Evolutionary conservation across 805 yeast genomes (phyloP), one percentile per base, ranked within the genome.

Genomic region (Priceomyces melissophilus): DNA sequence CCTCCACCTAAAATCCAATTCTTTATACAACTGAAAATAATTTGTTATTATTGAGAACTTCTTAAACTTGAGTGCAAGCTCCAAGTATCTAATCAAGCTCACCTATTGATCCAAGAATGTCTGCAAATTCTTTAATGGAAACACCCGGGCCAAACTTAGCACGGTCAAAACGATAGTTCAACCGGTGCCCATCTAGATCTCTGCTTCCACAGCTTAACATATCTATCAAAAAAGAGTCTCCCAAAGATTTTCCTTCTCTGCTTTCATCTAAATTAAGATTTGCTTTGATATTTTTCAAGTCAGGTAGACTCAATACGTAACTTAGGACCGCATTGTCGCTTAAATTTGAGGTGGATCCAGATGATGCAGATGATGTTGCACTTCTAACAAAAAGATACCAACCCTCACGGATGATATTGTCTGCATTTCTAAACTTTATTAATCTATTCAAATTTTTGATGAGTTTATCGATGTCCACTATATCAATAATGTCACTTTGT

Each of bases 391-490:
- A 63, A 11, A 69, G 53, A 4, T 38, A 43, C 74, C 73, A 70
- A 38, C 63, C 57, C 3, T 49, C 55, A 10, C 38, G 38, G 4
- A 70, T 69, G 10, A 44, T 46, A 11, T 27, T 32, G 39, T 52
- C 60, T 29, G 63, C 49, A 45, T 69, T 57, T 33, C 73, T 43
- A 42, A 65, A 65, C 42, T 58, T 57, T 13, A 69, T 39, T 13
- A 69, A 53, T 35, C 56, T 55, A 32, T 47, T 52, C 32, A 52
- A 45, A 40, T 61, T 55, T 14, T 33, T 30, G 11, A 67, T 53
- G 20, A 69, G 52, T 47, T 69, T 70, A 40, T 69, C 73, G 20
- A 69, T 55, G 44, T 70, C 75, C 11, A 70, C 53, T 3, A 70
- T 58, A 43, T 69, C 75, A 5, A 69, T 52, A 8, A 63, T 54